A percentile compares a stretch with the other conserved stretches of the same genome.
Evolutionary conservation across 345 rosid genomes (phyloP).

Genomic region (Aquilaria sinensis): DNA sequence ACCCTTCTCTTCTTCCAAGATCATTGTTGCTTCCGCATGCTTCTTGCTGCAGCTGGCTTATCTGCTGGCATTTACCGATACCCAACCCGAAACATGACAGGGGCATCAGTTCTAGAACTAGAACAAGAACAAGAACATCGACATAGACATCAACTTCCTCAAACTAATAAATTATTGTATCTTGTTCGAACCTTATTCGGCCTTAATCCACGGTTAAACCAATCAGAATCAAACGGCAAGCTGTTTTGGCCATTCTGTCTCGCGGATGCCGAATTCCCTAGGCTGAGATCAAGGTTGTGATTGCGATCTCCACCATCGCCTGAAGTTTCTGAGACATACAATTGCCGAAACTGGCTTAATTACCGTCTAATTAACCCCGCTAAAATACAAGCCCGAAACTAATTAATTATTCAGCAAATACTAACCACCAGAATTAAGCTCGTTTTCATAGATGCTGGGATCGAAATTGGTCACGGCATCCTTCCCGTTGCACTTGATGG

Average conservation of each 20-base stretch:
- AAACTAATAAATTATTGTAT: neutral
- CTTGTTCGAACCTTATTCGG: constrained; percentile 31
- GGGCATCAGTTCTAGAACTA: too few relatives aligned
- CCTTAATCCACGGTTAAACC: constrained; percentile 31
- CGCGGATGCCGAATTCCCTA: constrained; percentile 50
- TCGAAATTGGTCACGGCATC: constrained; percentile 95
- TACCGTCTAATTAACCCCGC: neutral
- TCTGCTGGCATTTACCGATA: constrained; percentile 3
- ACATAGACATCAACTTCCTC: neutral
- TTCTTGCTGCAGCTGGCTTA: constrained; percentile 21
- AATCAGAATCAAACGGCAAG: constrained; percentile 25
- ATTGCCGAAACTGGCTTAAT: neutral
- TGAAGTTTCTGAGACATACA: constrained; percentile 30
- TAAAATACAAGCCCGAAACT: too few relatives aligned
- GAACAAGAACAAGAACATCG: neutral
- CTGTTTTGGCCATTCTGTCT: constrained; percentile 20
- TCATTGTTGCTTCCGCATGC: constrained; percentile 16
- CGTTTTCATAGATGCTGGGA: constrained; percentile 69
- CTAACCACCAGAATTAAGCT: constrained; percentile 45
- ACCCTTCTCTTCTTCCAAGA: constrained; percentile 19
- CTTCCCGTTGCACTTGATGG: constrained; percentile 89
- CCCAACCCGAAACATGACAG: neutral
- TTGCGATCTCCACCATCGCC: constrained; percentile 45
- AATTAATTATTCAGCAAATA: neutral
- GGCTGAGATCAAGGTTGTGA: constrained; percentile 78